Conservation (phyloP, 129 eudicot genomes). For the Cynara cardunculus region DNA sequence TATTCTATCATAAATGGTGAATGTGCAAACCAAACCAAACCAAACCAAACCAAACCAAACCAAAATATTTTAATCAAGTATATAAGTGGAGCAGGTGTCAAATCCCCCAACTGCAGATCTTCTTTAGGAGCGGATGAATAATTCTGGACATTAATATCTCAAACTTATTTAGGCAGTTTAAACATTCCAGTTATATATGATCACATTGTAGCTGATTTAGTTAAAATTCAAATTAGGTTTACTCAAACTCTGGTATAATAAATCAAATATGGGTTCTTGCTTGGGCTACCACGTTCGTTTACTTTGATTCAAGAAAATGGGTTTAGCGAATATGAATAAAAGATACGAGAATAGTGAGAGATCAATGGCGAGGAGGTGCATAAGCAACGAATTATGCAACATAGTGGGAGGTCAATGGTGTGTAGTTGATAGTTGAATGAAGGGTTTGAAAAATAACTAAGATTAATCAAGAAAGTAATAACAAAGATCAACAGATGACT, state of each 20-base stretch:
- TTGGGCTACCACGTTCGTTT: not conserved
- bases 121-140: not conserved
- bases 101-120: not conserved
- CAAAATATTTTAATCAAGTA: not conserved
- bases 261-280: not conserved
- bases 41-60: not conserved
- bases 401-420: not conserved
- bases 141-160: not conserved
- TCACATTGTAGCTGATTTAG: not conserved
- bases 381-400: not conserved
- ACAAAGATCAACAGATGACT: not conserved
- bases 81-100: not conserved
- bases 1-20: not conserved
- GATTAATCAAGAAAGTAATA: not conserved
- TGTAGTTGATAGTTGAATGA: not conserved
- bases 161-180: not conserved
- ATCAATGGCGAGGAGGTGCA: not conserved
- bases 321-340: not conserved
- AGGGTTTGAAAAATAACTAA: too few species aligned
- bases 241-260: not conserved
- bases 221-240: not conserved
- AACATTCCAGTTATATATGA: not conserved
- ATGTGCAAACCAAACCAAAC: not conserved
- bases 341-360: not conserved
- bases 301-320: not conserved